Percentiles rank a stretch among this genome's conserved stretches.
phyloP scores from a whole-genome alignment of 2,329 filamentous ascomycete genomes.

The Pleurostoma richardsiae region DNA sequence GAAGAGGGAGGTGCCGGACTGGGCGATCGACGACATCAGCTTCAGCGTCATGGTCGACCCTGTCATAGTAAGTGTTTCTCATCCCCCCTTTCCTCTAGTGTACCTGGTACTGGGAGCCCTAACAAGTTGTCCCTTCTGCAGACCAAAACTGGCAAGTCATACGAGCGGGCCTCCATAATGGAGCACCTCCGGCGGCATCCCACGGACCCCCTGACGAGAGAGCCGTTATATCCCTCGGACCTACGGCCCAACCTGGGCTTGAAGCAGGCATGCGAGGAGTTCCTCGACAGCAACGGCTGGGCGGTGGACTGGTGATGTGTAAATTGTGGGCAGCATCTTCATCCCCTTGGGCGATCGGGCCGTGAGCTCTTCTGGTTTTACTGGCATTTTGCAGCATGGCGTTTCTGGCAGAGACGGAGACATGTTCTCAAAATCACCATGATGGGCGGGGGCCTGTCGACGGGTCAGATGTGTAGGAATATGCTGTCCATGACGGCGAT shows the following conservation, averaged over 20 bases:
- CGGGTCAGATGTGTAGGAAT: too few relatives aligned
- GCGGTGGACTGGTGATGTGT: slow-evolving; percentile 76
- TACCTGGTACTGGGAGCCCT: slow-evolving; percentile 9
- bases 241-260: slow-evolving; percentile 77
- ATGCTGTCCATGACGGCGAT: too few relatives aligned
- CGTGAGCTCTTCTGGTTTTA: too few relatives aligned
- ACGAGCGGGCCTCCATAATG: slow-evolving; percentile 79
- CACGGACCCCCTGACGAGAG: slow-evolving; percentile 80
- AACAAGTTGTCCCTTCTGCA: slow-evolving; percentile 14
- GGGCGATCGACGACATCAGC: slow-evolving; percentile 70
- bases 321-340: too few relatives aligned
- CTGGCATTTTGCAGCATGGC: too few relatives aligned
- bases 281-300: slow-evolving; percentile 83
- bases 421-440: too few relatives aligned
- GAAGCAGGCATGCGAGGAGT: slow-evolving; percentile 78
- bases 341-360: too few relatives aligned
- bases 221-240: slow-evolving; percentile 63
- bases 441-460: too few relatives aligned
- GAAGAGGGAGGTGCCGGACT: slow-evolving; percentile 64
- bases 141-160: slow-evolving; percentile 85
- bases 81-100: background rate
- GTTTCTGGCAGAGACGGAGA: too few relatives aligned
- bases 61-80: slow-evolving; percentile 38
- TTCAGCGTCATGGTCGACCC: slow-evolving; percentile 73
- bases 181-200: slow-evolving; percentile 74